Conservation (phyloP, 169 alveolate species). For the Cyclospora cayetanensis region DNA sequence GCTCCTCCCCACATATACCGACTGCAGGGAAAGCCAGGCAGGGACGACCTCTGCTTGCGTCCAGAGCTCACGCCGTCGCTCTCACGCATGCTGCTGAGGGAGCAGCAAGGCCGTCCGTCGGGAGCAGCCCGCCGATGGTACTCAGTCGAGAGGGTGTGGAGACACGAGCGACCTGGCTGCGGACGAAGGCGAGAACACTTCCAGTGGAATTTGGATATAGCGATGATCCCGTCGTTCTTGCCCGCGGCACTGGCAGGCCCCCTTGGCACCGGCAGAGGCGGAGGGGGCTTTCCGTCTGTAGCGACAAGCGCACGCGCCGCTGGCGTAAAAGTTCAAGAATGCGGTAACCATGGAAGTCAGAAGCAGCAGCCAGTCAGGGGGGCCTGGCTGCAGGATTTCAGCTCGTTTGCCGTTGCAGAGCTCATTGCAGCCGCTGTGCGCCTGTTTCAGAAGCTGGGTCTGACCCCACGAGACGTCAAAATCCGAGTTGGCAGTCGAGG, state of each 20-base stretch:
- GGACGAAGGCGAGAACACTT: slow-evolving; percentile 81
- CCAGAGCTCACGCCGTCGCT: slow-evolving; percentile 79
- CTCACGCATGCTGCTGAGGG: slow-evolving; percentile 72
- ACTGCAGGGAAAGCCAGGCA: slow-evolving; percentile 57
- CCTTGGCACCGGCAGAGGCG: neutral
- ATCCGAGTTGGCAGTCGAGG: slow-evolving; percentile 71
- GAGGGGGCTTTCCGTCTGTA: neutral
- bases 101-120: slow-evolving; percentile 14
- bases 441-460: slow-evolving; percentile 68
- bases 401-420: slow-evolving; percentile 71
- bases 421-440: slow-evolving; percentile 73
- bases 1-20: slow-evolving; percentile 69
- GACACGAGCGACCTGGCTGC: slow-evolving; percentile 76
- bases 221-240: neutral
- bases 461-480: slow-evolving; percentile 66
- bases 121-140: slow-evolving; percentile 72
- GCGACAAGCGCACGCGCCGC: neutral
- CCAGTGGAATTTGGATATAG: slow-evolving; percentile 83
- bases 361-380: neutral
- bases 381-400: neutral
- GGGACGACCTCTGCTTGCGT: slow-evolving; percentile 70
- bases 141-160: slow-evolving; percentile 73
- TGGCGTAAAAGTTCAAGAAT: neutral
- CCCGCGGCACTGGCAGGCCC: neutral
- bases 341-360: neutral